Evolutionary conservation across 148 eudicot species (phyloP).

Genomic region (Spergularia bocconei): DNA sequence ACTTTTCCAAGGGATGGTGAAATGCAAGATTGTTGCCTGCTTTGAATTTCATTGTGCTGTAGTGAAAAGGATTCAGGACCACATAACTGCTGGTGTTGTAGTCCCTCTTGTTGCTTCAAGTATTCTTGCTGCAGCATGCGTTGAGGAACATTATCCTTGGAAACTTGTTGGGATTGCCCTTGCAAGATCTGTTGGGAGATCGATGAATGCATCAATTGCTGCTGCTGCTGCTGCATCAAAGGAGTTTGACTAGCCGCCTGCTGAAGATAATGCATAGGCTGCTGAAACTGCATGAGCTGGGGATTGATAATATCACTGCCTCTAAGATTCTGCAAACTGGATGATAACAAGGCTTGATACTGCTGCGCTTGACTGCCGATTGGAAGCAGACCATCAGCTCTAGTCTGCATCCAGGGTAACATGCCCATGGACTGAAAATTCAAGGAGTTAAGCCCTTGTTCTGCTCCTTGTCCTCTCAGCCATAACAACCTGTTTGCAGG

Average conservation of each 20-base stretch:
- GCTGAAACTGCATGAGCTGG: constrained; percentile 78
- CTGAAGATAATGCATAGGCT: constrained; percentile 71
- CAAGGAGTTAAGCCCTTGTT: constrained; percentile 69
- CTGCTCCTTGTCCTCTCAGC: constrained; percentile 83
- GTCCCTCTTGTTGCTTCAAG: constrained; percentile 46
- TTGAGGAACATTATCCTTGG: constrained; percentile 42
- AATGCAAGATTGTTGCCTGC: constrained; percentile 48
- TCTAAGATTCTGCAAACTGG: constrained; percentile 61
- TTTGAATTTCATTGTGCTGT: constrained; percentile 48
- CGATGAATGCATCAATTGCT: constrained; percentile 51
- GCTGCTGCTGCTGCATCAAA: constrained; percentile 60
- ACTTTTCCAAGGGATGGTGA: constrained; percentile 58
- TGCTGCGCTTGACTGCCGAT: constrained; percentile 70
- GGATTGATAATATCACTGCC: constrained; percentile 63
- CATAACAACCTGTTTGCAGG: constrained; percentile 71
- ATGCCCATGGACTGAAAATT: constrained; percentile 70
- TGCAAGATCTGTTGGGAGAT: constrained; percentile 52
- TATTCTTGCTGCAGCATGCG: constrained; percentile 39
- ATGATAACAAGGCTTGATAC: constrained; percentile 81
- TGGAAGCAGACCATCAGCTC: constrained; percentile 52
- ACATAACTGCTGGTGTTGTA: constrained; percentile 39
- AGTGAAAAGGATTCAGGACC: constrained; percentile 52
- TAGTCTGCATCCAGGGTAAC: constrained; percentile 85
- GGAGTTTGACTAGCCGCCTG: constrained; percentile 60
- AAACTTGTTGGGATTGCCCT: constrained; percentile 68